Conservation (phyloP, 106 monocot species). For the Apostasia shenzhenica region DNA sequence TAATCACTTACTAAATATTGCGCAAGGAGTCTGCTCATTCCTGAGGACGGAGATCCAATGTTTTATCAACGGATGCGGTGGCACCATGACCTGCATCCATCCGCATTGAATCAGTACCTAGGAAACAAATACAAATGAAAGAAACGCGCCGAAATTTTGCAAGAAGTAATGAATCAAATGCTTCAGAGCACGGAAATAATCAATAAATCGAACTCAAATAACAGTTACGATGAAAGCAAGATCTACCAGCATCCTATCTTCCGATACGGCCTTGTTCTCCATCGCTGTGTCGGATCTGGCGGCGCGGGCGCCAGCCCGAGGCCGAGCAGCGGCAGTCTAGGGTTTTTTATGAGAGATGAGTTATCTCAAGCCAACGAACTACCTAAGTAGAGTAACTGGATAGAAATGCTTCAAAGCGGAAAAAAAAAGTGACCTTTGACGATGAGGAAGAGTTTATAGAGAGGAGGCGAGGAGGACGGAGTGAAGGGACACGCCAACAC, state of each 20-base stretch:
- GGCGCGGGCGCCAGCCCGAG: conserved; percentile 6
- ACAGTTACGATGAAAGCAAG: background rate
- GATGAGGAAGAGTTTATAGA: background rate
- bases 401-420: background rate
- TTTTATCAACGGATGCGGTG: conserved; percentile 94
- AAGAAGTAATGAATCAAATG: background rate
- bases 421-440: background rate
- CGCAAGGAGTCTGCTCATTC: conserved; percentile 74
- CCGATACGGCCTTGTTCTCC: conserved; percentile 17
- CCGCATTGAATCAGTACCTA: background rate
- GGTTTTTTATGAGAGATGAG: conserved; percentile 4
- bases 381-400: background rate
- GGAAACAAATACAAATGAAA: background rate
- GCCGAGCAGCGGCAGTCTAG: conserved; percentile 11
- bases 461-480: background rate
- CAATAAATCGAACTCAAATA: background rate
- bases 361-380: background rate
- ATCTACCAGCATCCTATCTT: conserved; percentile 43
- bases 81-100: conserved; percentile 65
- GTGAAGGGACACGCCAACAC: background rate
- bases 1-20: conserved; percentile 72
- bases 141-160: background rate
- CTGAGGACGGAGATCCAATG: conserved; percentile 95
- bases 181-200: background rate
- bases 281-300: conserved; percentile 19